phyloP scores from a whole-genome alignment of 2,329 filamentous ascomycete genomes.

The Cercospora janseana region DNA sequence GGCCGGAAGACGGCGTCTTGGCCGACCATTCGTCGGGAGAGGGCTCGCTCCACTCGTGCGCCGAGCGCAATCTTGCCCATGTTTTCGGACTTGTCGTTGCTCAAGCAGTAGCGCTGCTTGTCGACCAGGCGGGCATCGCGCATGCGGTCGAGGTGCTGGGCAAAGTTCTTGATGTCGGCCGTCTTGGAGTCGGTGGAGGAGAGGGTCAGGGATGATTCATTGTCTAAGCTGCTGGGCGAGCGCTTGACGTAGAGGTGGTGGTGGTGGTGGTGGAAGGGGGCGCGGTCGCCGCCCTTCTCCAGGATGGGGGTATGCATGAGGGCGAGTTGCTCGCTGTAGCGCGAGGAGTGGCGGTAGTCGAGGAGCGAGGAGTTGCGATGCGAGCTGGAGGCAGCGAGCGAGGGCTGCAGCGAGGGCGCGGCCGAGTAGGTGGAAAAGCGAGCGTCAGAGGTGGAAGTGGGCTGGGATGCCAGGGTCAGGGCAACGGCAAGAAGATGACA shows the following conservation, averaged over 20 bases:
- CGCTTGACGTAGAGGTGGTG: conserved; percentile 22
- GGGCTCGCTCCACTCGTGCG: conserved; percentile 84
- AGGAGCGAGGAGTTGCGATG: conserved; percentile 30
- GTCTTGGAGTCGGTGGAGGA: conserved; percentile 50
- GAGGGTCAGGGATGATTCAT: conserved; percentile 32
- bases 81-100: conserved; percentile 75
- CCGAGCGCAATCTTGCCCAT: conserved; percentile 83
- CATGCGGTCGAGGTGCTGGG: conserved; percentile 77
- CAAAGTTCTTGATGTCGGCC: conserved; percentile 70
- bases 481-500: conserved; percentile 1
- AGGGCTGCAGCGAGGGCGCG: conserved; percentile 51
- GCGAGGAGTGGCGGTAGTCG: conserved; percentile 19
- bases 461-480: conserved; percentile 15
- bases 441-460: conserved; percentile 34
- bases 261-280: too few relatives aligned
- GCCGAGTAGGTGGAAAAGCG: conserved; percentile 53
- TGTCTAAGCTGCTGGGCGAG: conserved; percentile 19
- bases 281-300: conserved; percentile 19
- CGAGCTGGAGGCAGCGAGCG: conserved; percentile 45
- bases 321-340: conserved; percentile 27
- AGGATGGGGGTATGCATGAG: conserved; percentile 24
- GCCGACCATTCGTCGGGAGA: conserved; percentile 79
- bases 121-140: conserved; percentile 77
- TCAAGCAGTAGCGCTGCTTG: conserved; percentile 77
- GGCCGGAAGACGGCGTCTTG: conserved; percentile 77